phyloP scores from a whole-genome alignment of 1,284 basidiomycete genomes.

The Gomphus bonarii region DNA sequence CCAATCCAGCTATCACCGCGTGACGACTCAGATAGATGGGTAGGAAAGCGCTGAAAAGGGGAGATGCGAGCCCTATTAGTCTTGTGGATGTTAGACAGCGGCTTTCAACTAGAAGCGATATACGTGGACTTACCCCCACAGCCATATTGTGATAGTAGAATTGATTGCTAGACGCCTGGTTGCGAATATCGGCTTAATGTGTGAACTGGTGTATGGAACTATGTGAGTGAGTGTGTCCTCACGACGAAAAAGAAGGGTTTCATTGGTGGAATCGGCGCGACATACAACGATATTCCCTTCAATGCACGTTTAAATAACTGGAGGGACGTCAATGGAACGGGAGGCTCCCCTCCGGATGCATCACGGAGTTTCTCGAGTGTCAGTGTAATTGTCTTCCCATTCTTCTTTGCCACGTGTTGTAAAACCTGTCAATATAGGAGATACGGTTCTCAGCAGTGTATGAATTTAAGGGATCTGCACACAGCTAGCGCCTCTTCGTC shows the following conservation, averaged over 20 bases:
- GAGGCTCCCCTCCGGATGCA: slow-evolving; percentile 19
- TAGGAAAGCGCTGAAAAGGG: slow-evolving; percentile 44
- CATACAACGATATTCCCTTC: slow-evolving; percentile 32
- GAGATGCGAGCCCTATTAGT: slow-evolving; percentile 50
- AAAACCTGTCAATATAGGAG: slow-evolving; percentile 27
- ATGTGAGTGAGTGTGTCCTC: no score
- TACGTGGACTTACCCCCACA: slow-evolving; percentile 33
- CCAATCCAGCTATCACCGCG: slow-evolving; percentile 22
- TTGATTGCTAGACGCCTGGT: slow-evolving; percentile 39
- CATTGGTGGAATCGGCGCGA: no score
- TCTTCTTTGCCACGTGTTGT: slow-evolving; percentile 39
- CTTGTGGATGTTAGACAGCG: no score
- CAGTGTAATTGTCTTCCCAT: slow-evolving; percentile 36
- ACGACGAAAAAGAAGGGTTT: no score
- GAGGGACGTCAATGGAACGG: slow-evolving; percentile 18
- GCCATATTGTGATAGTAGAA: slow-evolving; percentile 39
- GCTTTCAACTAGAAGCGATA: no score
- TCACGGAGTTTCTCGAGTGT: slow-evolving; percentile 34
- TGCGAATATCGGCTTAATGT: slow-evolving; percentile 41
- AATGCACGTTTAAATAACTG: slow-evolving; percentile 29
- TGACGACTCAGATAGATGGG: slow-evolving; percentile 39
- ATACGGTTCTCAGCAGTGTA: no score
- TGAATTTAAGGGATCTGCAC: no score
- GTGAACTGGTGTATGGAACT: no score
- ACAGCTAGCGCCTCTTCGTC: slow-evolving; percentile 47